Conservation (phyloP, 768 basidiomycete species). For the Phallus indusiatus region DNA sequence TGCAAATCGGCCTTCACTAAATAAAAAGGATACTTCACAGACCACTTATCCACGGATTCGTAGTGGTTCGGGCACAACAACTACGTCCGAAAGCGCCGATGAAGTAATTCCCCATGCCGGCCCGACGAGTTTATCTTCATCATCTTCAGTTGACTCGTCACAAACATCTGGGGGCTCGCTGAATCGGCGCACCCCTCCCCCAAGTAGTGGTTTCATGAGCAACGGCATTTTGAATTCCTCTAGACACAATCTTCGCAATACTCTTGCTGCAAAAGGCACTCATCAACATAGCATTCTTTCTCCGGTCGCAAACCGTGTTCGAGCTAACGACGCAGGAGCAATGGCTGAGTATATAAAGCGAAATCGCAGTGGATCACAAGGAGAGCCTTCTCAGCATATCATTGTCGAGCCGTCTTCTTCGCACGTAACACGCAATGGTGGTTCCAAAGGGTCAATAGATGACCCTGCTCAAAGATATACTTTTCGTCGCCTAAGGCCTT, state of each 20-base stretch:
- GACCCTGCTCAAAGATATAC: slow-evolving; percentile 6
- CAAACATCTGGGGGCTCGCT: slow-evolving; percentile 50
- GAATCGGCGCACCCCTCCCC: slow-evolving; percentile 30
- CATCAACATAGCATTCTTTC: slow-evolving; percentile 42
- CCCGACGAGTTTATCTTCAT: slow-evolving; percentile 41
- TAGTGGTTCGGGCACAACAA: slow-evolving; percentile 75
- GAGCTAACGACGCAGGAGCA: slow-evolving; percentile 77
- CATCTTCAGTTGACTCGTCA: slow-evolving; percentile 23
- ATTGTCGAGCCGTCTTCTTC: neutral
- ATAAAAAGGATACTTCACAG: slow-evolving; percentile 20
- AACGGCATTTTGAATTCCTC: neutral
- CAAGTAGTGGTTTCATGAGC: slow-evolving; percentile 6
- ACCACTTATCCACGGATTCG: slow-evolving; percentile 41
- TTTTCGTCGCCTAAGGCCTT: slow-evolving; percentile 9
- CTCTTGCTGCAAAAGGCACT: neutral
- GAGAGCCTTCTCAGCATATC: slow-evolving; percentile 7
- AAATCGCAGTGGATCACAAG: slow-evolving; percentile 56
- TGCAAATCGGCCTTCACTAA: slow-evolving; percentile 1
- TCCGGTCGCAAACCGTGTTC: slow-evolving; percentile 71
- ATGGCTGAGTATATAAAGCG: slow-evolving; percentile 79
- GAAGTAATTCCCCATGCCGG: slow-evolving; percentile 33
- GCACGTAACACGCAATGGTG: neutral
- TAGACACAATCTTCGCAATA: slow-evolving; percentile 16
- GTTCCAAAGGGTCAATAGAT: slow-evolving; percentile 1
- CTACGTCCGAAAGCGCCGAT: slow-evolving; percentile 65